A percentile compares a stretch with the other conserved stretches of the same genome.
These are phyloP conservation scores for Cerrena zonata DNA, from an alignment of 1,284 basidiomycete genomes.

Conservation along the genomic window DNA sequence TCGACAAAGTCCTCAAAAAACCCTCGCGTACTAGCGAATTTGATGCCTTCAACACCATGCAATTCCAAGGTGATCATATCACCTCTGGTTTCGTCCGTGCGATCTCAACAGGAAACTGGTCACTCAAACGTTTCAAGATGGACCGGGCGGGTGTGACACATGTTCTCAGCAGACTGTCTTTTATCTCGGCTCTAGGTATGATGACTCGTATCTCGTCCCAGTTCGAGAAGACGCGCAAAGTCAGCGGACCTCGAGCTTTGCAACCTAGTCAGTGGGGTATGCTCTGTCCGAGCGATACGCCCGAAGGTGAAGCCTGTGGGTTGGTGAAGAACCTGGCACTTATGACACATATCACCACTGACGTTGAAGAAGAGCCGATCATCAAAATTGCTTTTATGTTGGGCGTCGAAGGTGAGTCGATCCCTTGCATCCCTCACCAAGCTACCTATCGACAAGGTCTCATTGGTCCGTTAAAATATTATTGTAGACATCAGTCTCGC, in stretches of 20 bases:
- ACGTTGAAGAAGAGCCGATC: slow-evolving; percentile 94
- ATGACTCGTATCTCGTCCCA: slow-evolving; percentile 99
- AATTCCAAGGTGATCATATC: slow-evolving; percentile 90
- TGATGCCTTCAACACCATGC: slow-evolving; percentile 91
- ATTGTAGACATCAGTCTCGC: slow-evolving; percentile 80
- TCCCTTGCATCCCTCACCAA: slow-evolving; percentile 7
- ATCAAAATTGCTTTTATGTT: slow-evolving; percentile 87
- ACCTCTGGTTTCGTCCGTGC: slow-evolving; percentile 95
- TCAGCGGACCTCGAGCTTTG: slow-evolving; percentile 93
- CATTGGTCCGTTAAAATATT: background rate
- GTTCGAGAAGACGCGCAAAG: slow-evolving; percentile 99
- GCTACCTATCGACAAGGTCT: background rate
- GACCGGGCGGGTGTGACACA: slow-evolving; percentile 98
- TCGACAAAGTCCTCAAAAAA: slow-evolving; percentile 98
- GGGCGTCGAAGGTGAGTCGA: slow-evolving; percentile 79
- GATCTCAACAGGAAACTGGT: slow-evolving; percentile 99
- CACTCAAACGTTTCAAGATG: slow-evolving; percentile 99
- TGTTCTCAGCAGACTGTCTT: slow-evolving; percentile 89
- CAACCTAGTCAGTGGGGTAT: slow-evolving; percentile 99
- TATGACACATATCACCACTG: slow-evolving; percentile 99
- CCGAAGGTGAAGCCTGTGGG: slow-evolving; percentile 98
- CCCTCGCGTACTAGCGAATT: slow-evolving; percentile 92
- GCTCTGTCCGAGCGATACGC: slow-evolving; percentile 96
- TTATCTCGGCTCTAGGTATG: slow-evolving; percentile 98
- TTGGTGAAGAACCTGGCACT: slow-evolving; percentile 97